These are phyloP conservation scores for Platanthera guangdongensis DNA, from an alignment of 106 monocot species.

Conservation along the genomic window DNA sequence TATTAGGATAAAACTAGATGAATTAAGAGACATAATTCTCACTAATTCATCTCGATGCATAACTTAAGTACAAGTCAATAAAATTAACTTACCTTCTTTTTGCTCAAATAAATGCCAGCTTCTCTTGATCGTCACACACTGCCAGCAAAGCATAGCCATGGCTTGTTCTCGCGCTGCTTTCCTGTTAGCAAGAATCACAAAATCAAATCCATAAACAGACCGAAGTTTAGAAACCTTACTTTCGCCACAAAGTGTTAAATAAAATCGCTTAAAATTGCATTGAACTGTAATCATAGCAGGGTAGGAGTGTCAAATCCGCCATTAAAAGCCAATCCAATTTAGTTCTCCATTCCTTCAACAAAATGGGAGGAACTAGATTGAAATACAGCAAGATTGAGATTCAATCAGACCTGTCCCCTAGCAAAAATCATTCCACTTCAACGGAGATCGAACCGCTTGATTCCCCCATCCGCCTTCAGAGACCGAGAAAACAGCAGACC, in stretches of 20 bases:
- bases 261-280: not conserved
- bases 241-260: not conserved
- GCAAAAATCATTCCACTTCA: constrained; percentile 30
- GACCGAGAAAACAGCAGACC: no score
- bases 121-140: constrained; percentile 71
- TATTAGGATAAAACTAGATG: not conserved
- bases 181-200: constrained; percentile 18
- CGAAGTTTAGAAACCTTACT: not conserved
- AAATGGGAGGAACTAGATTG: not conserved
- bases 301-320: no score
- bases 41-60: not conserved
- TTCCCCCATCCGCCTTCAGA: constrained; percentile 23
- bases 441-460: constrained; percentile 39
- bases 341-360: not conserved
- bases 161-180: constrained; percentile 51
- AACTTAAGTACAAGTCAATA: not conserved
- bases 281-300: no score
- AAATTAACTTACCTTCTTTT: constrained; percentile 29
- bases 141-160: constrained; percentile 52
- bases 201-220: not conserved
- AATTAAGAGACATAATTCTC: not conserved
- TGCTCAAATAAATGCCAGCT: constrained; percentile 49
- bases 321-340: not conserved
- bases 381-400: no score
- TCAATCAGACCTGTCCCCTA: no score